These are phyloP conservation scores for Solanum pennellii DNA, from an alignment of 257 asterid species.

Conservation along the genomic window DNA sequence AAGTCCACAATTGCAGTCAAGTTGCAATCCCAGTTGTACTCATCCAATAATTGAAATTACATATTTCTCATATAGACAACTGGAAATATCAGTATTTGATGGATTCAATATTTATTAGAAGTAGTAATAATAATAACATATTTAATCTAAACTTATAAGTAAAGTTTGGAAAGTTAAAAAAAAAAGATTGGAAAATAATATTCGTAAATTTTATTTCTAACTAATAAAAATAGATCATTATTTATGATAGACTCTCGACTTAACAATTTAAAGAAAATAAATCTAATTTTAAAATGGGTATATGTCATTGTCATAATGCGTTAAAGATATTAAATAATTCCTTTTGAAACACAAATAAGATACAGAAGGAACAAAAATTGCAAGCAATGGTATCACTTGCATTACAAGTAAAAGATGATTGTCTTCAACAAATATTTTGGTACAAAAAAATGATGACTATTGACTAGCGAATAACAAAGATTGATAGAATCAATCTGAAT, in stretches of 20 bases:
- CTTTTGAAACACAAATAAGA: not conserved
- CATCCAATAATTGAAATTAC: not conserved
- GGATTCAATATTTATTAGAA: too few species aligned
- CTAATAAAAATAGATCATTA: too few species aligned
- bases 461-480: not conserved
- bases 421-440: not conserved
- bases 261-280: not conserved
- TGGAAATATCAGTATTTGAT: not conserved
- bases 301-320: too few species aligned
- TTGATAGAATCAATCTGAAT: not conserved
- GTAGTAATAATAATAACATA: too few species aligned
- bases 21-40: not conserved
- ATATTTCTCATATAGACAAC: not conserved
- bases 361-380: not conserved
- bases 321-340: not conserved
- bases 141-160: too few species aligned
- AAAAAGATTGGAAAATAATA: not conserved
- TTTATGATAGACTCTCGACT: rapidly evolving
- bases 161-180: rapidly evolving
- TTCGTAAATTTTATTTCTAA: rapidly evolving
- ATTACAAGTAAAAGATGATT: not conserved
- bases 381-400: not conserved
- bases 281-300: not conserved
- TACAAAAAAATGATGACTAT: constrained; percentile 8
- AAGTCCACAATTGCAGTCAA: not conserved